Conservation (phyloP, 2,329 filamentous ascomycete genomes). For the Xylariaceae sp. region DNA sequence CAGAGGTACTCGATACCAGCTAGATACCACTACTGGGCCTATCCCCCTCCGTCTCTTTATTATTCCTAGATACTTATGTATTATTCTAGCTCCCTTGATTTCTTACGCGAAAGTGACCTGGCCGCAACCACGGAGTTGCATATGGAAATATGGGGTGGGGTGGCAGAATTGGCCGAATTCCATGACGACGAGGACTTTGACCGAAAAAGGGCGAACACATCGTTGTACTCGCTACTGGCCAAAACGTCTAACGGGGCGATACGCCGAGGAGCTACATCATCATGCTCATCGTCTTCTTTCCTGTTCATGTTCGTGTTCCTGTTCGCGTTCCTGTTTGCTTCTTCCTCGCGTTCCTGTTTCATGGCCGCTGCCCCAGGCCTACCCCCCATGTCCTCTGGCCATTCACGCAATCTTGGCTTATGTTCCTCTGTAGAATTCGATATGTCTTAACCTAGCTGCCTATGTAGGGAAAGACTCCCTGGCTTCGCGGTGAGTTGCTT, state of each 20-base stretch:
- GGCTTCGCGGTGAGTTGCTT: too few species aligned
- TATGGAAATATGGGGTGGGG: conserved; percentile 18
- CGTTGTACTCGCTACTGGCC: conserved; percentile 21
- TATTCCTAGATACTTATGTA: not conserved
- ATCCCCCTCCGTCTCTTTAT: not conserved
- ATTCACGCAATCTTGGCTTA: too few species aligned
- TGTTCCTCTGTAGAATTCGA: too few species aligned
- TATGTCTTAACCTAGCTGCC: too few species aligned
- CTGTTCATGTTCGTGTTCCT: too few species aligned
- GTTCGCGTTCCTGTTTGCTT: too few species aligned
- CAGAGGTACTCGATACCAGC: conserved; percentile 27
- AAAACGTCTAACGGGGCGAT: conserved; percentile 13
- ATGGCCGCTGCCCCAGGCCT: too few species aligned
- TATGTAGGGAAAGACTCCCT: too few species aligned
- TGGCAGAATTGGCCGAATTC: conserved; percentile 23
- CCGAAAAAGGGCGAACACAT: conserved; percentile 22
- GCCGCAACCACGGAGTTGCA: conserved; percentile 26
- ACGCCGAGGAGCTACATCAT: conserved; percentile 14
- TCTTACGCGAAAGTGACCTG: conserved; percentile 21
- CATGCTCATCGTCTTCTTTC: too few species aligned
- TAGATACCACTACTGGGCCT: not conserved
- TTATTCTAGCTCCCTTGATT: conserved; percentile 9
- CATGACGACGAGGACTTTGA: conserved; percentile 25
- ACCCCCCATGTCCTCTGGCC: too few species aligned
- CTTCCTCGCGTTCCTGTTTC: too few species aligned